Evolutionary conservation across 1,139 yeast species (phyloP), one percentile per base, ranked within the genome.

Genomic region (Pichia sp.): DNA sequence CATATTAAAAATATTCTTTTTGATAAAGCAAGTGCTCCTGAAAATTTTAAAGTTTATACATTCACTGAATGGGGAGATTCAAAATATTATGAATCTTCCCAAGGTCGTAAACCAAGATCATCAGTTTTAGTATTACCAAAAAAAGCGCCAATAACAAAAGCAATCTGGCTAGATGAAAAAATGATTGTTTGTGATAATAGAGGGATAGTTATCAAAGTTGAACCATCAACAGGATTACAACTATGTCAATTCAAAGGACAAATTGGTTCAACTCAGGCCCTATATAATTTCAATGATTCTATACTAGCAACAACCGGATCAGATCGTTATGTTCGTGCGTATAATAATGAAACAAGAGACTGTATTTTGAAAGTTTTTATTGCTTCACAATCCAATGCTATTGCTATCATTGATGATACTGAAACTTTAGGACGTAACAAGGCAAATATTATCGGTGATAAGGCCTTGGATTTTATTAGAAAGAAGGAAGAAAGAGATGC

Each of bases 281-380:
- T 56, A 14, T 34, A 37, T 35, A 28, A 53, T 31, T 45, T 47
- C 35, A 37, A 44, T 10, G 41, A 52, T 24, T 50, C 49, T 11
- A 21, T 60, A 11, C 43, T 80, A 9, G 70, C 74, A 2, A 70
- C 87, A 21, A 96, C 95, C 32, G 95, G 96, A 0, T 70, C 88
- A 29, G 97, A 89, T 58, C 71, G 96, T 55, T 89, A 87, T 58
- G 69, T 87, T 32, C 72, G 96, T 43, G 85, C 85, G 3, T 89
- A 75, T 60, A 81, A 85, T 48, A 57, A 78, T 7, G 64, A 63
- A 2, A 61, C 76, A 1, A 68, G 94, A 40, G 74, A 75, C 36
- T 66, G 76, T 39, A 62, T 80, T 15, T 87, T 78, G 10, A 87
- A 86, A 56, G 82, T 86, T 11, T 89, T 76, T 54, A 57, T 81